Evolutionary conservation across 1,284 basidiomycete species (phyloP).

Genomic region (Leccinum variabile): DNA sequence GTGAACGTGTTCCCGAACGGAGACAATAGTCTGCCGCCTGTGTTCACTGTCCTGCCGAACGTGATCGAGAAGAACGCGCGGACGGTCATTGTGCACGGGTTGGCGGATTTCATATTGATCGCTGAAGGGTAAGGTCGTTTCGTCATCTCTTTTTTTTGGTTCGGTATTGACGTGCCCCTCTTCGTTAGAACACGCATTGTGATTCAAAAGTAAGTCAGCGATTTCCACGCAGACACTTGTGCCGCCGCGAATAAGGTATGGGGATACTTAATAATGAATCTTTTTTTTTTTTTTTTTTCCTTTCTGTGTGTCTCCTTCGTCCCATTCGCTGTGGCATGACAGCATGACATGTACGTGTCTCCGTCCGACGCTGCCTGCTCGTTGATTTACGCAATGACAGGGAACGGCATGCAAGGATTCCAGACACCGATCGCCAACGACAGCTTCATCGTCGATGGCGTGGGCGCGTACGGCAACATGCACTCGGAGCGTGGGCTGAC

Average conservation of each 20-base stretch:
- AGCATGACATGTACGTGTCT: slow-evolving; percentile 67
- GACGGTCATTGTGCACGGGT: slow-evolving; percentile 69
- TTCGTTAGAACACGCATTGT: slow-evolving; percentile 54
- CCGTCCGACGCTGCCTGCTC: background rate
- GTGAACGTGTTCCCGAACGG: slow-evolving; percentile 59
- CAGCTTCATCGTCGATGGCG: slow-evolving; percentile 66
- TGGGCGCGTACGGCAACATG: slow-evolving; percentile 62
- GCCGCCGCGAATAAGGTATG: background rate
- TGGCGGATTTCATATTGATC: slow-evolving; percentile 71
- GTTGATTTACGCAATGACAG: slow-evolving; percentile 30
- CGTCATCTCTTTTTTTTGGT: background rate
- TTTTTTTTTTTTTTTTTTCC: background rate
- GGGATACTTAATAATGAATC: background rate
- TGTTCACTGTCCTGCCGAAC: slow-evolving; percentile 63
- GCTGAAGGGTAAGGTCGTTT: slow-evolving; percentile 59
- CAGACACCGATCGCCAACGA: slow-evolving; percentile 63
- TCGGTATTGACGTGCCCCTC: background rate
- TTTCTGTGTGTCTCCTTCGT: background rate
- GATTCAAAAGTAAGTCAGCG: slow-evolving; percentile 60
- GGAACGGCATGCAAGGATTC: slow-evolving; percentile 71
- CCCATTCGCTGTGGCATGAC: background rate
- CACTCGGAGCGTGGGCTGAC: slow-evolving; percentile 69
- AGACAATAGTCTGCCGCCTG: slow-evolving; percentile 61
- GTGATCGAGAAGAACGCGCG: slow-evolving; percentile 76
- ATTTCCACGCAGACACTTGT: background rate